phyloP scores from a whole-genome alignment of 2,329 filamentous ascomycete species.

The Epichloe typhina region DNA sequence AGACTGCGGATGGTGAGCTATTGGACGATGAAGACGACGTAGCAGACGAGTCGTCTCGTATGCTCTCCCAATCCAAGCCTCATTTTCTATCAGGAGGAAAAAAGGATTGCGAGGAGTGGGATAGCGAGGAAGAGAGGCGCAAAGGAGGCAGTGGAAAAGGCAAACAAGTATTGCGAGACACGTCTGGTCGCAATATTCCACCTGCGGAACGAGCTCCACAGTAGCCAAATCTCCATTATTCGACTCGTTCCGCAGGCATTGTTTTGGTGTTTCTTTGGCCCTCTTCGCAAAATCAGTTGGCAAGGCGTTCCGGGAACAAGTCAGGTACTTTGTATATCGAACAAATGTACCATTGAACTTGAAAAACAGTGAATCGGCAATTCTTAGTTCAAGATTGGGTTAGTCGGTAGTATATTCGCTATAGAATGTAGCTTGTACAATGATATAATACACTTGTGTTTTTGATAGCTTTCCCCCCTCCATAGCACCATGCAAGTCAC shows the following conservation, averaged over 20 bases:
- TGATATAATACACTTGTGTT: slow-evolving; percentile 21
- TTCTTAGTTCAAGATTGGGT: not conserved
- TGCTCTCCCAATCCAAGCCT: slow-evolving; percentile 34
- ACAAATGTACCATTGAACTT: slow-evolving; percentile 1
- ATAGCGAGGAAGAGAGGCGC: slow-evolving; percentile 32
- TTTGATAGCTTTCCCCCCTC: not conserved
- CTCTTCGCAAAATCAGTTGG: not conserved
- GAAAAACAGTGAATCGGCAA: not conserved
- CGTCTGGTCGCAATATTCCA: slow-evolving; percentile 37
- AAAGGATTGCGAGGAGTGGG: slow-evolving; percentile 22
- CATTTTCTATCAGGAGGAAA: slow-evolving; percentile 18
- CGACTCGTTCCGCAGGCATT: slow-evolving; percentile 4
- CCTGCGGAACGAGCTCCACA: slow-evolving; percentile 38
- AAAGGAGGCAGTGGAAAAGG: slow-evolving; percentile 28
- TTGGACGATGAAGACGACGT: slow-evolving; percentile 41
- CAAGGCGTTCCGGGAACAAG: slow-evolving; percentile 5
- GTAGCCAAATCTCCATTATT: not conserved
- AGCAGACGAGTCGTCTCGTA: slow-evolving; percentile 41
- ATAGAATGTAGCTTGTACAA: slow-evolving; percentile 22
- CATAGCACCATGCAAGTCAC: not conserved
- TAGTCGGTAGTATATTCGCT: slow-evolving; percentile 8
- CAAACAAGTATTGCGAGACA: slow-evolving; percentile 33
- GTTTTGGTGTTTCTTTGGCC: not conserved
- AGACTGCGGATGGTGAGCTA: slow-evolving; percentile 57
- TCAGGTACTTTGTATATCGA: slow-evolving; percentile 2